A percentile compares a stretch with the other conserved stretches of the same genome.
These are phyloP conservation scores for Fusarium foetens DNA, from an alignment of 2,329 filamentous ascomycete species.

Conservation along the genomic window DNA sequence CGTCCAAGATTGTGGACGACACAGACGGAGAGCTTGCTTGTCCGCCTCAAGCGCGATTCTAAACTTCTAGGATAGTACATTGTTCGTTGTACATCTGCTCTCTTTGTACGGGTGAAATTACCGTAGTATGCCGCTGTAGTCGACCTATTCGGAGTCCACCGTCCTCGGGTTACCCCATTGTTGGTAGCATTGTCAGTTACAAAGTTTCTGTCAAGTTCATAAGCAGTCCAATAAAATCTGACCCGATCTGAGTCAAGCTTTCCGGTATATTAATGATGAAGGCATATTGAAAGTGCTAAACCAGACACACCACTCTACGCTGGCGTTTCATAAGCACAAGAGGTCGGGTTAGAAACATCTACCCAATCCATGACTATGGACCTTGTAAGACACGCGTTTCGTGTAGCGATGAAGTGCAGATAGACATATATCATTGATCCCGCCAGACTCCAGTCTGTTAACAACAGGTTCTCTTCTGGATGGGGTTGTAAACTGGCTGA, in stretches of 20 bases:
- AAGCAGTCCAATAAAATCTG: not conserved
- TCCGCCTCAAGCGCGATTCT: not conserved
- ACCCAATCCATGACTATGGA: not conserved
- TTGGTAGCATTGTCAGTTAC: not conserved
- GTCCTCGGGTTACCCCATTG: not conserved
- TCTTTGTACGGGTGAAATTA: not conserved
- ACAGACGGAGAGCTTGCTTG: not conserved
- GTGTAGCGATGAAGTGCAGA: not conserved
- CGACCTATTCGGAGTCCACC: not conserved
- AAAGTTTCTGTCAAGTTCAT: not conserved
- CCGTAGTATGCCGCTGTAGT: not conserved
- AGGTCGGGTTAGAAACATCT: not conserved
- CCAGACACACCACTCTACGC: not conserved
- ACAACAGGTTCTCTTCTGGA: not conserved
- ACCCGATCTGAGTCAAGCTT: not conserved
- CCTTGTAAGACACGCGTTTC: not conserved
- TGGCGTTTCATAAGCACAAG: not conserved
- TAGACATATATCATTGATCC: not conserved
- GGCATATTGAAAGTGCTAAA: not conserved
- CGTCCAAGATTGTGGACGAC: not conserved
- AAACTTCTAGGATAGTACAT: not conserved
- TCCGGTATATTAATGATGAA: not conserved
- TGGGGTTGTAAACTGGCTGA: too few relatives aligned
- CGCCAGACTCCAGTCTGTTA: not conserved
- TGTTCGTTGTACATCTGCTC: not conserved